Evolutionary conservation across 2,329 filamentous ascomycete genomes (phyloP), one percentile per base, ranked within the genome.

Genomic region (Elsinoe ampelina): DNA sequence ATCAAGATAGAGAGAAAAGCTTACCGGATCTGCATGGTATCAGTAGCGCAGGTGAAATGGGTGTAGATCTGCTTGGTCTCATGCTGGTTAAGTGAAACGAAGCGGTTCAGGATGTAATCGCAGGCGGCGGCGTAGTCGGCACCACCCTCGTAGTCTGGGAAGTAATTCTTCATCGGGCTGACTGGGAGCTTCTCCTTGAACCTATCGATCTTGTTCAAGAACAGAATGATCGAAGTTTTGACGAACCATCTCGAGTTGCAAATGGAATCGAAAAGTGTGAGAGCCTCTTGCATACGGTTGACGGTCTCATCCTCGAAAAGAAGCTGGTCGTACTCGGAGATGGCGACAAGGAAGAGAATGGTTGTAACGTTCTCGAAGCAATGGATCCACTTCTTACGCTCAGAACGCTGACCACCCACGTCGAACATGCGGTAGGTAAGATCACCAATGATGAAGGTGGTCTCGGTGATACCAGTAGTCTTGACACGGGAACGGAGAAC

Each of bases 21-120:
- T 13, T 45, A 45, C 41, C 93, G 86, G 67, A 98, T 98, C 74
- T 98, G 93, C 68, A 93, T 96, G 32, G 93, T 98, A 71, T 98
- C 93, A 50, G 93, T 98, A 60, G 93, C 93, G 72, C 93, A 97
- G 52, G 93, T 98, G 76, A 98, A 98, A 75, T 97, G 93, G 59
- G 93, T 98, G 80, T 98, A 98, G 72, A 98, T 97, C 74, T 98
- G 93, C 80, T 98, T 98, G 57, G 90, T 95, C 78, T 97, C 93
- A 72, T 96, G 92, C 75, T 97, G 93, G 78, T 98, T 98, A 71
- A 98, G 79, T 71, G 68, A 70, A 58, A 97, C 93, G 74, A 98
- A 98, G 70, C 93, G 84, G 81, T 97, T 97, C 61, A 98, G 82
- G 68, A 98, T 97, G 77, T 98, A 98, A 73, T 98, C 92, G 77